A percentile compares a stretch with the other conserved stretches of the same genome.
These are phyloP conservation scores for Pleurotus tuber-regium DNA, from an alignment of 768 basidiomycete species.

Conservation along the genomic window DNA sequence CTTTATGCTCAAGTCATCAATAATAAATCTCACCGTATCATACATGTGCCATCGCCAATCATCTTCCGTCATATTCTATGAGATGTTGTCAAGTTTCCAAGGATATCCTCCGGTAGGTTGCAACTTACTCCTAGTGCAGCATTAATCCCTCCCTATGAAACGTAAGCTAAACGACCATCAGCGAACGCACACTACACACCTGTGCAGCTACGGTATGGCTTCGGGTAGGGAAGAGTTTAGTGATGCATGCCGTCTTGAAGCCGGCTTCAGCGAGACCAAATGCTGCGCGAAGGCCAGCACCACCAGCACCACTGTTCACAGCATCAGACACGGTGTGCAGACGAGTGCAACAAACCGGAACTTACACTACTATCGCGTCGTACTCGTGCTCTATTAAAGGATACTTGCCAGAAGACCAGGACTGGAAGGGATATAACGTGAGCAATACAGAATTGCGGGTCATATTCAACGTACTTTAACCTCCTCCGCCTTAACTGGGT, in stretches of 20 bases:
- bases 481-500: conserved; percentile 78
- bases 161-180: conserved; percentile 12
- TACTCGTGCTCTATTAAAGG: conserved; percentile 98
- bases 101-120: conserved; percentile 6
- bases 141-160: conserved; percentile 88
- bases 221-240: conserved; percentile 97
- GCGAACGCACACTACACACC: conserved; percentile 36
- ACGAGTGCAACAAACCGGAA: conserved; percentile 17
- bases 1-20: background rate
- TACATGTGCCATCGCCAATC: conserved; percentile 99
- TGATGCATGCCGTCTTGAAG: conserved; percentile 98
- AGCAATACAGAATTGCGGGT: conserved; percentile 11
- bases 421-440: conserved; percentile 36
- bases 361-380: conserved; percentile 97
- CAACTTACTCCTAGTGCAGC: conserved; percentile 85
- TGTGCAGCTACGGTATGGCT: conserved; percentile 99
- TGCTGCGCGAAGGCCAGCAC: conserved; percentile 96
- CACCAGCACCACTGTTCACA: conserved; percentile 81
- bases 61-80: conserved; percentile 97
- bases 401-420: conserved; percentile 85
- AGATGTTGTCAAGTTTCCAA: conserved; percentile 10
- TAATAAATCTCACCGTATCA: conserved; percentile 77
- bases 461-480: conserved; percentile 54
- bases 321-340: background rate
- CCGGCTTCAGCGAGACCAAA: conserved; percentile 98